These are phyloP conservation scores for Aspergillus sparsus DNA, from an alignment of 495 filamentous ascomycete species.

Conservation along the genomic window DNA sequence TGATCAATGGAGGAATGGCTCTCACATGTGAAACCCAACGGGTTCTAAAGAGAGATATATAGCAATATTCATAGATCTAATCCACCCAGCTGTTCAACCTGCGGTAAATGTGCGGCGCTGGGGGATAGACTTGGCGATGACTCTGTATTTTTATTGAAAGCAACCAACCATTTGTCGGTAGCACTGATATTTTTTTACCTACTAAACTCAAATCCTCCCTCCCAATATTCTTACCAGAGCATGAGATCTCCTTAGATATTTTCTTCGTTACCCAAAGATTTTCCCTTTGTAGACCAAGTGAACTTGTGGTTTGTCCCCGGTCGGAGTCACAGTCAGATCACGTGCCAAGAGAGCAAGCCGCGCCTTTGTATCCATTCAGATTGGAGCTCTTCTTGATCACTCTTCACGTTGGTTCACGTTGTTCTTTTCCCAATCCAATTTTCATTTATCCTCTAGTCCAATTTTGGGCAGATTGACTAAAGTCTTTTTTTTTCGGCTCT, in stretches of 20 bases:
- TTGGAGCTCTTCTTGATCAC: too few relatives aligned
- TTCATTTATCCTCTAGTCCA: background rate
- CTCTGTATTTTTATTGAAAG: constrained; percentile 31
- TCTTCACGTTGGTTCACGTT: too few relatives aligned
- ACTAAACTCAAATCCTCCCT: constrained; percentile 19
- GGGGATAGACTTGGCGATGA: constrained; percentile 25
- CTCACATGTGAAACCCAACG: constrained; percentile 10
- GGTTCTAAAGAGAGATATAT: background rate
- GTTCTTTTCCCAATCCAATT: too few relatives aligned
- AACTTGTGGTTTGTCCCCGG: background rate
- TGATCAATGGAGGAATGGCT: background rate
- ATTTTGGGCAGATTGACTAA: background rate
- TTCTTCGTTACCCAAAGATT: background rate
- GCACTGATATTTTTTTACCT: constrained; percentile 9
- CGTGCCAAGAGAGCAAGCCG: background rate
- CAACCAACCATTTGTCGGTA: constrained; percentile 20
- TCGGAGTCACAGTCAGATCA: background rate
- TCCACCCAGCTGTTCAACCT: background rate
- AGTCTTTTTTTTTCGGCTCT: background rate
- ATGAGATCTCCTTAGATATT: background rate
- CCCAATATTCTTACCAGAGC: background rate
- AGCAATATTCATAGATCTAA: constrained; percentile 8
- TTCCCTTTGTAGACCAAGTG: background rate
- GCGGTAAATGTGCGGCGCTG: background rate
- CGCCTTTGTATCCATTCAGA: background rate